Percentiles rank a stretch among this genome's conserved stretches.
Evolutionary conservation across 371 early-diverging fungal genomes (phyloP).

Genomic region (Blakeslea trispora): DNA sequence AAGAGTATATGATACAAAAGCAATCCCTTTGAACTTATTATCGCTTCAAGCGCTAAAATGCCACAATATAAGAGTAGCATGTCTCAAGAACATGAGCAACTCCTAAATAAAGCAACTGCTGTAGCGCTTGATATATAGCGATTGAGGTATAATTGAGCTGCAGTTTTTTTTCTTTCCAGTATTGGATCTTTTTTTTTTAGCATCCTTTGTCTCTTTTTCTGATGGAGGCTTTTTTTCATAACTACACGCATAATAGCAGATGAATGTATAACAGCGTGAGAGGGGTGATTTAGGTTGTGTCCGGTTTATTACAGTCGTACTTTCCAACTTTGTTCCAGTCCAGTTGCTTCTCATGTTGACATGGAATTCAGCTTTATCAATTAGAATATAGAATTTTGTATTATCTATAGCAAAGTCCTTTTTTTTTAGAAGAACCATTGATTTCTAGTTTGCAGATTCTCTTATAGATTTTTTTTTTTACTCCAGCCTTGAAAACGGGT

Average conservation of each 20-base stretch:
- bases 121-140: no score
- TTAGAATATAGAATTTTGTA: constrained; percentile 19
- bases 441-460: constrained; percentile 5
- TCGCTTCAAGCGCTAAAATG: no score
- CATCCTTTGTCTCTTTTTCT: no score
- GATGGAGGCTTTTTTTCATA: no score
- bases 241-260: constrained; percentile 13
- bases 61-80: no score
- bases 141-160: no score
- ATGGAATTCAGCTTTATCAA: constrained; percentile 18
- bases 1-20: no score
- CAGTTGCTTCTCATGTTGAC: constrained; percentile 14
- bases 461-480: constrained; percentile 6
- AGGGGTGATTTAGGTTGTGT: background rate
- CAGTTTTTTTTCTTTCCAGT: no score
- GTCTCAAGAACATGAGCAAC: no score
- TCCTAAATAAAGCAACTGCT: no score
- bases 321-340: constrained; percentile 5
- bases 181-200: no score
- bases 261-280: constrained; percentile 15
- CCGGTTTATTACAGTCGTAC: background rate
- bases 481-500: constrained; percentile 7
- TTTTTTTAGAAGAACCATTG: constrained; percentile 16
- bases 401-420: constrained; percentile 15
- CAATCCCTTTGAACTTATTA: no score